Evolutionary conservation across 169 alveolate genomes (phyloP).

Genomic region (Cryptosporidium tyzzeri): DNA sequence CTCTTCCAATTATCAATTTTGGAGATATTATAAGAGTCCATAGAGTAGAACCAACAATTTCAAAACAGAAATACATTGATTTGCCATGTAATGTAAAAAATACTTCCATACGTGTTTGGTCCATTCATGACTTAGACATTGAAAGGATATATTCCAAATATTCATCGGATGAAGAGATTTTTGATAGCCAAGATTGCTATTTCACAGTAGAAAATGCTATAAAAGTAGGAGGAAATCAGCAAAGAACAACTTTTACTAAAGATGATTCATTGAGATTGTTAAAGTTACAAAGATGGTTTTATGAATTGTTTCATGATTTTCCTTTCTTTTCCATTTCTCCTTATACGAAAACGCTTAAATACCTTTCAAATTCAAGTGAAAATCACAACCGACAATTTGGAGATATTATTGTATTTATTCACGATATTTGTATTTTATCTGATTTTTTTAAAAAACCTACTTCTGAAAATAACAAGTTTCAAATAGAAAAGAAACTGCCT

Average conservation of each 20-base stretch:
- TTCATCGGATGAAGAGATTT: conserved; percentile 45
- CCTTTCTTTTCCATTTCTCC: conserved; percentile 65
- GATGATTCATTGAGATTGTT: conserved; percentile 55
- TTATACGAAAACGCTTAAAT: conserved; percentile 47
- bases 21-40: conserved; percentile 73
- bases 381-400: conserved; percentile 19
- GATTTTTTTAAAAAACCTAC: conserved; percentile 22
- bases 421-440: conserved; percentile 52
- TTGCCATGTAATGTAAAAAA: conserved; percentile 46
- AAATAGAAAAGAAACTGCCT: not conserved
- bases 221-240: conserved; percentile 50
- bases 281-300: conserved; percentile 62
- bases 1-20: conserved; percentile 61
- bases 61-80: conserved; percentile 64
- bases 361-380: conserved; percentile 12
- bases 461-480: not conserved
- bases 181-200: conserved; percentile 36
- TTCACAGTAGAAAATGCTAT: conserved; percentile 62
- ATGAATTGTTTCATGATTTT: conserved; percentile 68
- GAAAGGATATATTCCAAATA: conserved; percentile 22
- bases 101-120: conserved; percentile 62
- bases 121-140: conserved; percentile 36
- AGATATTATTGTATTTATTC: conserved; percentile 51
- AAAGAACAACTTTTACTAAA: conserved; percentile 64
- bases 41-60: conserved; percentile 63